Evolutionary conservation across 2,329 filamentous ascomycete genomes (phyloP).

Genomic region (Furcasterigmium furcatum): DNA sequence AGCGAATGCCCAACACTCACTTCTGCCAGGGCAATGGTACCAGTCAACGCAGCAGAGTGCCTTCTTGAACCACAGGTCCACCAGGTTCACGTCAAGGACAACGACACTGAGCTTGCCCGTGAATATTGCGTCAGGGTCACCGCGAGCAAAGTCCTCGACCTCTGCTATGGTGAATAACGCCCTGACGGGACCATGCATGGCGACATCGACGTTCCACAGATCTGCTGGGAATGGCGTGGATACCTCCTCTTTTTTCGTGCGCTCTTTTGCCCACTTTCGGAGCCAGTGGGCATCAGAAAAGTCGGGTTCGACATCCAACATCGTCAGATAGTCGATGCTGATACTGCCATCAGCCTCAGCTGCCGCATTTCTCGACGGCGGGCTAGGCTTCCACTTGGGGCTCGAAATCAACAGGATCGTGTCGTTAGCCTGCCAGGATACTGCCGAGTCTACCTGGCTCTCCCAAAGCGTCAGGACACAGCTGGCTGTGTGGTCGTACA

Average conservation of each 20-base stretch:
- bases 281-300: slow-evolving; percentile 52
- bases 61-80: slow-evolving; percentile 21
- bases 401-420: slow-evolving; percentile 48
- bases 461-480: slow-evolving; percentile 53
- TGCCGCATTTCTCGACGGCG: neutral
- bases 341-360: slow-evolving; percentile 8
- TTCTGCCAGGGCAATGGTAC: slow-evolving; percentile 19
- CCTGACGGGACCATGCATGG: slow-evolving; percentile 24
- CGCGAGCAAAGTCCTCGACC: slow-evolving; percentile 35
- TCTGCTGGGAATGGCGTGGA: slow-evolving; percentile 43
- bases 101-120: slow-evolving; percentile 34
- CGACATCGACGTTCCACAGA: slow-evolving; percentile 30
- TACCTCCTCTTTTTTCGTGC: slow-evolving; percentile 46
- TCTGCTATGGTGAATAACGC: slow-evolving; percentile 38
- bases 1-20: neutral
- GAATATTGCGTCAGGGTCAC: slow-evolving; percentile 24
- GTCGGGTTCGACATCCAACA: slow-evolving; percentile 53
- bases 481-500: slow-evolving; percentile 57
- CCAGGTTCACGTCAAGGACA: slow-evolving; percentile 25
- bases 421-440: slow-evolving; percentile 39
- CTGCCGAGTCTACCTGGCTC: slow-evolving; percentile 39
- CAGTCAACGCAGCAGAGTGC: slow-evolving; percentile 38
- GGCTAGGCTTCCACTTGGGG: slow-evolving; percentile 23
- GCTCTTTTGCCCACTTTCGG: slow-evolving; percentile 40
- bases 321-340: slow-evolving; percentile 34